phyloP scores from a whole-genome alignment of 345 rosid genomes.

The Kandelia obovata region DNA sequence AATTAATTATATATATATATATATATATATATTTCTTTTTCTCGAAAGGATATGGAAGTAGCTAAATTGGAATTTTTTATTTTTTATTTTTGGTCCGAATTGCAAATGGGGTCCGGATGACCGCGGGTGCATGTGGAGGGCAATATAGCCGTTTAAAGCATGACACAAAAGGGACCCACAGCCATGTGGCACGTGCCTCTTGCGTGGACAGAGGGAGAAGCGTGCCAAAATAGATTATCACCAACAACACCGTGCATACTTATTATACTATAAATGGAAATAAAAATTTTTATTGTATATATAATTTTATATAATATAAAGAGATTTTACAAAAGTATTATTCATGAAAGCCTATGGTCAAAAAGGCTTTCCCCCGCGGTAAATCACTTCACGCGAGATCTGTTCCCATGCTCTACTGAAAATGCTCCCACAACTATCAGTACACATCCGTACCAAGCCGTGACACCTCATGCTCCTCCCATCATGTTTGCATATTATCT shows the following conservation, averaged over 20 bases:
- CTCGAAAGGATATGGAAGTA: not conserved
- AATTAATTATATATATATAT: no score
- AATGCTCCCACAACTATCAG: not conserved
- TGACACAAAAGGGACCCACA: slow-evolving; percentile 8
- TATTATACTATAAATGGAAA: no score
- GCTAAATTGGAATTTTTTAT: not conserved
- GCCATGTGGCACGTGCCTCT: slow-evolving; percentile 14
- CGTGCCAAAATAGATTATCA: no score
- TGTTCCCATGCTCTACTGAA: not conserved
- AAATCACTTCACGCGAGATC: not conserved
- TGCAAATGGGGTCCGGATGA: not conserved
- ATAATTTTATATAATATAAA: no score
- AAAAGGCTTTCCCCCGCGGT: not conserved
- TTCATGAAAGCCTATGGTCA: no score
- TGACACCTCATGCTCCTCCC: slow-evolving; percentile 9
- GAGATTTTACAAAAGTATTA: no score
- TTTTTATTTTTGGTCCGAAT: not conserved
- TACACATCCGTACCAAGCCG: slow-evolving; percentile 36
- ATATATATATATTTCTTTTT: no score
- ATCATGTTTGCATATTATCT: not conserved
- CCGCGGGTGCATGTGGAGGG: slow-evolving; percentile 9
- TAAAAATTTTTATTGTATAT: no score
- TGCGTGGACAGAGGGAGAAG: not conserved
- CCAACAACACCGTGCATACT: no score
- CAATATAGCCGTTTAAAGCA: not conserved